Evolutionary conservation across 768 basidiomycete genomes (phyloP).

Genomic region (Tephrocybe sp.): DNA sequence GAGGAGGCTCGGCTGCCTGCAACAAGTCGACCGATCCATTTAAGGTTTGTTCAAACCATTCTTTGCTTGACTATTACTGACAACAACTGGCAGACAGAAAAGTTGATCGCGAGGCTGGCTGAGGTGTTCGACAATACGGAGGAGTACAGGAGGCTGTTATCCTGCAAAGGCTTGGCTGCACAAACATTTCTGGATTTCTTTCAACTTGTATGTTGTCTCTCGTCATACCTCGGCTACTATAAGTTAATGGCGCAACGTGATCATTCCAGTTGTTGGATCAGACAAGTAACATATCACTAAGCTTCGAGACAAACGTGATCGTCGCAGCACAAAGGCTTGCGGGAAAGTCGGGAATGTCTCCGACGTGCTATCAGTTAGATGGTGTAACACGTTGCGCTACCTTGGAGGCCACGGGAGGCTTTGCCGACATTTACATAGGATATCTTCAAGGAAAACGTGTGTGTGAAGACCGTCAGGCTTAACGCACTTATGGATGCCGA

Average conservation of each 20-base stretch:
- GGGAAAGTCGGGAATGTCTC: background rate
- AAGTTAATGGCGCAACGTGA: background rate
- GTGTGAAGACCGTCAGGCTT: background rate
- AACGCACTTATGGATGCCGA: background rate
- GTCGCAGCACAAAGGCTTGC: no score
- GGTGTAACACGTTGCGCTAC: background rate
- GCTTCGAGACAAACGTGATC: background rate
- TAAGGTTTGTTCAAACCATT: no score
- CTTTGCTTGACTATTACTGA: no score
- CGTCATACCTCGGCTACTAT: background rate
- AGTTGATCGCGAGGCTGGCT: no score
- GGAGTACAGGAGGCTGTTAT: no score
- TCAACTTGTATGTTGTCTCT: background rate
- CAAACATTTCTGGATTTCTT: background rate
- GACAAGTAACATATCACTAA: background rate
- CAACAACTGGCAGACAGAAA: no score
- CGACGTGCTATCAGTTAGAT: background rate
- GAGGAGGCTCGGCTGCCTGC: no score
- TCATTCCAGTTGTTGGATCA: background rate
- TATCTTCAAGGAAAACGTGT: background rate
- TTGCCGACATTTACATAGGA: constrained; percentile 2
- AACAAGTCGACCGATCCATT: no score
- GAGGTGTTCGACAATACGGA: no score
- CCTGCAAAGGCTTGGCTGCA: background rate
- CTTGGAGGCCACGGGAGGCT: background rate